phyloP scores from a whole-genome alignment of 257 asterid species.

The Solanum gracilifrons region DNA sequence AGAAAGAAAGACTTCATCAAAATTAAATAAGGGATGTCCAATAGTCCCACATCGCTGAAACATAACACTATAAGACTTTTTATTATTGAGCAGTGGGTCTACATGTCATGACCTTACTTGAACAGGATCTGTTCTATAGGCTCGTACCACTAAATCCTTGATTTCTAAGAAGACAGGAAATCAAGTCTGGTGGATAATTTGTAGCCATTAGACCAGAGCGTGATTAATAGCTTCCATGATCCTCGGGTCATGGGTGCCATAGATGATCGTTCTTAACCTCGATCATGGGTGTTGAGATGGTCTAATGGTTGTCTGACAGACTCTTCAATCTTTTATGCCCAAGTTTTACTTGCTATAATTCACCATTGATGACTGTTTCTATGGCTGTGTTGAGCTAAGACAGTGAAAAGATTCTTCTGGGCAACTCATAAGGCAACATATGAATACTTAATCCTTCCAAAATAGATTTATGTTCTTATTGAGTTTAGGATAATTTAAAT shows the following conservation, averaged over 20 bases:
- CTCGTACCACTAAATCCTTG: neutral
- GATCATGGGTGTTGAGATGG: neutral
- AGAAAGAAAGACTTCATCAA: neutral
- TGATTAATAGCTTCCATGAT: neutral
- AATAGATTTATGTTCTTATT: neutral
- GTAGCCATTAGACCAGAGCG: neutral
- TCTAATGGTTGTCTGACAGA: neutral
- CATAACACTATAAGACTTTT: neutral
- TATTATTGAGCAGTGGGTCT: neutral
- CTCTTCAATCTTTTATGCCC: no score
- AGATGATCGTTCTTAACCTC: neutral
- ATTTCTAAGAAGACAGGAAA: neutral
- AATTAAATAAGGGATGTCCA: neutral
- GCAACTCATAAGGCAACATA: neutral
- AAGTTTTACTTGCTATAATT: neutral
- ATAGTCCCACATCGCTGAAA: neutral
- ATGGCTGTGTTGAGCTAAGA: neutral
- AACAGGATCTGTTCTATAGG: neutral
- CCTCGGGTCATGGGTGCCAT: neutral
- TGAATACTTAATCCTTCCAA: neutral
- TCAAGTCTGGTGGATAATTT: neutral
- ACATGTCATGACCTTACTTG: neutral
- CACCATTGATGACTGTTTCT: neutral
- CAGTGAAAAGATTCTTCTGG: neutral
- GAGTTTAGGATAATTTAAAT: neutral